Evolutionary conservation across 257 asterid genomes (phyloP), one percentile per base, ranked within the genome.

Genomic region (Primulina tabacum): DNA sequence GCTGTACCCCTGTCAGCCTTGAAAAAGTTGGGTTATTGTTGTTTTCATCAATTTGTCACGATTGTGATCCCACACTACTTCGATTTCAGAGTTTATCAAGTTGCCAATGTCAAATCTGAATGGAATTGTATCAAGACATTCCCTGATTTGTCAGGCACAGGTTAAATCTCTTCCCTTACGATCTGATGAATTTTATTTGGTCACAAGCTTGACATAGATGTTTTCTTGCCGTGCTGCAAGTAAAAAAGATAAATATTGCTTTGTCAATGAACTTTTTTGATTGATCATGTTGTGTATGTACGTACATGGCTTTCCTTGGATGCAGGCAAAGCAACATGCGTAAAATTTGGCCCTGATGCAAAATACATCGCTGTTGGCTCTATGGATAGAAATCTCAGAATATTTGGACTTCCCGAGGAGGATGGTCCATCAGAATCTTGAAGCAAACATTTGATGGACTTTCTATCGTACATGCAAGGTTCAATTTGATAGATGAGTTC

Each of bases 101-200:
- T 86, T 60, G 96, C 97, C 67, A 87, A 72, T 32, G 97, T 93
- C 18, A 93, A 93, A 76, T 80, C 95, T 10, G 99, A 93, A 57
- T 93, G 99, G 99, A 89, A 81, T 80, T 76, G 79, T 83, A 75
- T 93, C 81, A 93, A 90, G 78, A 93, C 96, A 64, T 85, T 93
- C 78, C 98, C 98, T 0, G 97, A 93, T 85, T 83, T 93, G 83
- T 93, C 98, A 52, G 98, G 98, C 76, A 90, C 96, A 83, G 98
- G 98, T 92, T 21, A 64, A 60, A 18, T 28, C 32, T 69, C 65
- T 70, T 73, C 57, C 66, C 73, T 47, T 69, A 24, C 37, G 65
- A 50, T 53, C 55, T 71, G 20, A 58, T n/a, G 29, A 21, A 62
- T 40, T 43, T 60, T 37, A 34, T 64, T n/a, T 38, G 53, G 20